Evolutionary conservation across 352 stramenopile genomes (phyloP), one percentile per base, ranked within the genome.

Genomic region (Pythium dissotocum): DNA sequence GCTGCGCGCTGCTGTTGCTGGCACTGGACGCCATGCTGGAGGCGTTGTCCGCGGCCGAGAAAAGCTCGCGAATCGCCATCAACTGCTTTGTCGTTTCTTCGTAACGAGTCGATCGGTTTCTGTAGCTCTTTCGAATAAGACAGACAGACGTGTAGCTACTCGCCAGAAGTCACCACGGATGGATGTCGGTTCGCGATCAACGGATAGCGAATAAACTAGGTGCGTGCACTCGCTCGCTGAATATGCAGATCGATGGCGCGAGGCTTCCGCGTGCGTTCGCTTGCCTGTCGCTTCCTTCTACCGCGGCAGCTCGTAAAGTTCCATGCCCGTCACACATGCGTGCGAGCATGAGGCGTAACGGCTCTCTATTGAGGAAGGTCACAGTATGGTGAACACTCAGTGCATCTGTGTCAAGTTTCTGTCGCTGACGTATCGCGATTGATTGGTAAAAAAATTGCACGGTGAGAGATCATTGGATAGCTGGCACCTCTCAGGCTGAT

Each of bases 1-100:
- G 32, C 33, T 75, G 58, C 48, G 35, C 4, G 9, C 36, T 65
- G 55, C 42, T 44, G 53, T n/a, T 26, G 33, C 38, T 44, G 44
- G 30, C n/a, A 48, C 55, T 71, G 14, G 64, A 32, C 7, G 32
- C 42, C 63, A 54, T n/a, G 44, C 18, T 52, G 6, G 4, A 6
- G 13, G n/a, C 32, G 44, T n/a, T 24, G 44, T 21, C 44, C 2
- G 21, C 44, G 44, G 44, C 44, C 44, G 21, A 14, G n/a, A 52
- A 52, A 9, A 52, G 44, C 44, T 52, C 16, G 18, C 44, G 44
- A 52, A 30, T 52, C 44, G 40, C 14, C 40, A 49, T 49, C 2
- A 24, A 49, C 40, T 24, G 40, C 36, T 9, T 42, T 38, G 33
- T 7, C 46, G 46, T 35, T 55, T 55, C 12, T 30, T 40, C 21